Percentiles rank a stretch among this genome's conserved stretches.
These are phyloP conservation scores for Tolypocladium inflatum DNA, from an alignment of 2,329 filamentous ascomycete genomes.

Conservation along the genomic window DNA sequence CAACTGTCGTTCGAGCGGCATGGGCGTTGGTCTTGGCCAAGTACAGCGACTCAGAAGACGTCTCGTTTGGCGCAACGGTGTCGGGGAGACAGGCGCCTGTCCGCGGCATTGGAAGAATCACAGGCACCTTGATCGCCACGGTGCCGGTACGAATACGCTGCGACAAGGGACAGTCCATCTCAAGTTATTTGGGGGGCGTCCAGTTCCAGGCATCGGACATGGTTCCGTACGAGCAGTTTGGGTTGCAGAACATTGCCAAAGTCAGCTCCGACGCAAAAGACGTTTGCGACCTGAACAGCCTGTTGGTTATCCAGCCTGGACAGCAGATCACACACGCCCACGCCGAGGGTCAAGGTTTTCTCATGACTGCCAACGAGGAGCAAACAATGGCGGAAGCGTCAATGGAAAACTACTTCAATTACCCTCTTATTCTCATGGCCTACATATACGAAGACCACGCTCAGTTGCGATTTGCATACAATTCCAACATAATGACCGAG, in stretches of 20 bases:
- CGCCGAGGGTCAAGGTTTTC: not conserved
- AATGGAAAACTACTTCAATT: conserved; percentile 4
- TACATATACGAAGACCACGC: not conserved
- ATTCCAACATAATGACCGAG: not conserved
- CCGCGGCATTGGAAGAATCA: not conserved
- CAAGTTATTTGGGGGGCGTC: not conserved
- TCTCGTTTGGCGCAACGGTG: not conserved
- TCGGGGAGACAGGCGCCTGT: not conserved
- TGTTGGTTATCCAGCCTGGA: conserved; percentile 16
- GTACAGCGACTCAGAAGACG: not conserved
- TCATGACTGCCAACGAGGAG: not conserved
- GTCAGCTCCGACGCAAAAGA: conserved; percentile 5
- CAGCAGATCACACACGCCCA: not conserved
- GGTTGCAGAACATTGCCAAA: conserved; percentile 12
- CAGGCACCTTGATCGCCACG: not conserved
- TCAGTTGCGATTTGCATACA: not conserved
- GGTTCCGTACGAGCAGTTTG: conserved; percentile 3
- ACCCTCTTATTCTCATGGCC: conserved; percentile 2
- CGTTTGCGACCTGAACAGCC: conserved; percentile 15
- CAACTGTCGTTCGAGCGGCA: not conserved
- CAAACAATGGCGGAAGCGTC: not conserved
- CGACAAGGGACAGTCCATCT: conserved; percentile 3
- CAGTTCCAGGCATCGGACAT: not conserved
- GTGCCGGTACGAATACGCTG: not conserved
- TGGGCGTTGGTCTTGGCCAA: not conserved